Base-by-base conservation (phyloP, 2,329 filamentous ascomycete species). In the Pestalotiopsis sp. region DNA sequence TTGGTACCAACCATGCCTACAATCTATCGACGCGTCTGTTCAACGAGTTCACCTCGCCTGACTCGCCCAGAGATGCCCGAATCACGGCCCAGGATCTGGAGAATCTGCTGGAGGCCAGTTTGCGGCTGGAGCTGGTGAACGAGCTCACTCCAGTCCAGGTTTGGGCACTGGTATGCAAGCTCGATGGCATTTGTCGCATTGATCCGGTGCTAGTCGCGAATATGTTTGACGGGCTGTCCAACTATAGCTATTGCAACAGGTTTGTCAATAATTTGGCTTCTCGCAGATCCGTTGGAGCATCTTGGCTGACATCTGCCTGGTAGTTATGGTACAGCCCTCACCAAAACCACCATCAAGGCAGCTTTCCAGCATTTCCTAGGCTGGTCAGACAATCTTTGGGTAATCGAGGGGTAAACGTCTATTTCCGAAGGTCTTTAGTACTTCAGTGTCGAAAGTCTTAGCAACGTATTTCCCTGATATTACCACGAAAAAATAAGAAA, bases 111-210 rank as follows among this genome's bases (percentile, higher is more conserved):
- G 17, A 64, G 13, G 62, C 62, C 20, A 64, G 62, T 31, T 20
- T n/a, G n/a, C 39, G 41, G 20, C 25, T 64, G 41, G 20, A 64
- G 38, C 41, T 64, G 23, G n/a, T 39, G 1, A 14, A 49, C 31
- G 62, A 64, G 62, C 39, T 64, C 17, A 64, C 62, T 9, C 62
- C 38, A 25, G 62, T 64, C 12, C 62, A 64, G 60, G 41, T 64
- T 20, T 52, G 62, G 62, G 62, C 62, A 12, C 41, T 64, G 23
- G 62, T 64, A 23, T 52, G 62, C 13, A 64, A 64, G 27, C 39
- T 64, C 17, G 27, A 64, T 36, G n/a, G 17, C 11, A 52, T 64
- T 20, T 20, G 3, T 64, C 62, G 38, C 14, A 64, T 64, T n/a
- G 38, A 64, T 52, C n/a, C 41, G 9, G 62, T n/a, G 9, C 14